Evolutionary conservation across 1,139 yeast species (phyloP).

Genomic region (Suhomyces guaymorum): DNA sequence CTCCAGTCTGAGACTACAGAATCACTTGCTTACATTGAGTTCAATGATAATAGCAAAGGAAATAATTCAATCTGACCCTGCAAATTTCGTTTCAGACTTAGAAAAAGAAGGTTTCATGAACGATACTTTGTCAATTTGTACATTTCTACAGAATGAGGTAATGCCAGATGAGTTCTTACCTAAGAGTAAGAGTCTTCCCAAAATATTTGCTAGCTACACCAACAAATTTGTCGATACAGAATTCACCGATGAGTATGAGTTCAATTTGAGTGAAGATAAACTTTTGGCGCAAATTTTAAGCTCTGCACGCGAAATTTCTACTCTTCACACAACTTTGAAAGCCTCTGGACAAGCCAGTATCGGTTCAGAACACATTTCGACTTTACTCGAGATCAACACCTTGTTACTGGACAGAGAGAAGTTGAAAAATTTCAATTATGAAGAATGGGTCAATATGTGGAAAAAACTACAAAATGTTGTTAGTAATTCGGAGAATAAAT

Average conservation of each 20-base stretch:
- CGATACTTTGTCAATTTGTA: slow-evolving; percentile 37
- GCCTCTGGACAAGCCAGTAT: slow-evolving; percentile 13
- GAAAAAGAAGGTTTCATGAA: slow-evolving; percentile 72
- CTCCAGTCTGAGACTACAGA: slow-evolving; percentile 9
- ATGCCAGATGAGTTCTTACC: not conserved
- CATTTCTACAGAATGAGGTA: slow-evolving; percentile 10
- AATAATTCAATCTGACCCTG: slow-evolving; percentile 49
- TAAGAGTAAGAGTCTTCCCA: slow-evolving; percentile 1
- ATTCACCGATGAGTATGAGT: slow-evolving; percentile 33
- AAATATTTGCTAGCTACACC: slow-evolving; percentile 13
- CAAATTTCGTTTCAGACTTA: slow-evolving; percentile 47
- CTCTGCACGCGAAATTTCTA: slow-evolving; percentile 24
- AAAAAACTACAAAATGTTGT: slow-evolving; percentile 35
- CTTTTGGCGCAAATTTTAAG: slow-evolving; percentile 22
- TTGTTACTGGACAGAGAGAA: slow-evolving; percentile 15
- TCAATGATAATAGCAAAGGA: slow-evolving; percentile 52
- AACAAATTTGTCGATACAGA: slow-evolving; percentile 37
- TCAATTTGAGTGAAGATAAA: slow-evolving; percentile 21
- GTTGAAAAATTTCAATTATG: slow-evolving; percentile 20
- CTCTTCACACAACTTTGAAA: slow-evolving; percentile 21
- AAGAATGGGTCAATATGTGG: slow-evolving; percentile 55
- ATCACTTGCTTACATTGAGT: slow-evolving; percentile 43
- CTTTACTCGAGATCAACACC: slow-evolving; percentile 21
- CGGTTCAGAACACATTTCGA: slow-evolving; percentile 21
- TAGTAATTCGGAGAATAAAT: slow-evolving; percentile 18